Percentiles rank a stretch among this genome's conserved stretches.
Evolutionary conservation across 768 basidiomycete genomes (phyloP).

Genomic region (Tulasnella sp.): DNA sequence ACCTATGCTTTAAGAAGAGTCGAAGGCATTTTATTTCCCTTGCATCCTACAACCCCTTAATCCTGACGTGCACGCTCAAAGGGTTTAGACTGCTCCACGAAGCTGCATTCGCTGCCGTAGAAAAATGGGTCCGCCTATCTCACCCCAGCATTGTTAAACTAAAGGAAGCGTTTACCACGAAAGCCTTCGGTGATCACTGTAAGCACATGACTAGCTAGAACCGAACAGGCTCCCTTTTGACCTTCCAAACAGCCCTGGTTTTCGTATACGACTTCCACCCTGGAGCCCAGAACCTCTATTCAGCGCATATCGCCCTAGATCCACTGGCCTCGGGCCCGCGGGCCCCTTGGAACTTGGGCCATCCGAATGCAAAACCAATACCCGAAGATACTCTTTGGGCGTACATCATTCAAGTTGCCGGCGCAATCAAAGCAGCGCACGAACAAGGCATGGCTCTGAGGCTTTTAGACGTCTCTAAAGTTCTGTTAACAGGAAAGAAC

Average conservation of each 20-base stretch:
- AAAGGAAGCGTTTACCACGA: constrained; percentile 91
- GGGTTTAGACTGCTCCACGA: constrained; percentile 82
- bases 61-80: constrained; percentile 37
- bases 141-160: constrained; percentile 84
- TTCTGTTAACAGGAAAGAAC: constrained; percentile 86
- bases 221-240: constrained; percentile 13
- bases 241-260: constrained; percentile 62
- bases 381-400: constrained; percentile 87
- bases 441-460: constrained; percentile 74
- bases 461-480: constrained; percentile 79
- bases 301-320: constrained; percentile 39
- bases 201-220: constrained; percentile 36
- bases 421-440: constrained; percentile 82
- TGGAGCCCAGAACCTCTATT: constrained; percentile 65
- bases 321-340: constrained; percentile 41
- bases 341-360: constrained; percentile 32
- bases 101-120: constrained; percentile 74
- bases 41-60: neutral
- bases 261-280: constrained; percentile 90
- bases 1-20: constrained; percentile 77
- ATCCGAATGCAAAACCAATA: constrained; percentile 44
- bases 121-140: constrained; percentile 75
- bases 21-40: constrained; percentile 60
- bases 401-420: constrained; percentile 85
- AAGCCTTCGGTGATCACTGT: constrained; percentile 91